A percentile compares a stretch with the other conserved stretches of the same genome.
Conservation (phyloP, 2,329 filamentous ascomycete species). For the Ophiostoma pallidulum region DNA sequence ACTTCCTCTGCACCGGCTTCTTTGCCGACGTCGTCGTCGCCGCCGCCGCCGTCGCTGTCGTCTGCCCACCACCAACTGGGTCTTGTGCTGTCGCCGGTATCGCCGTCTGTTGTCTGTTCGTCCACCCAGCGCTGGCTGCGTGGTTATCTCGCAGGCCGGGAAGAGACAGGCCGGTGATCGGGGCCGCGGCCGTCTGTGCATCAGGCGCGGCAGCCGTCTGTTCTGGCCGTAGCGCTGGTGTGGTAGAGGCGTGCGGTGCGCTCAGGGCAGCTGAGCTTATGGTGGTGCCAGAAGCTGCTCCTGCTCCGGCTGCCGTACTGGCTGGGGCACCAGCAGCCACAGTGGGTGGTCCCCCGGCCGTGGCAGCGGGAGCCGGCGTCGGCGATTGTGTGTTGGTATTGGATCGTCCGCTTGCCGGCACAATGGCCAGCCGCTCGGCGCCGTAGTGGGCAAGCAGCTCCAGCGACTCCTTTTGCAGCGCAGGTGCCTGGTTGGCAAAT, state of each 20-base stretch:
- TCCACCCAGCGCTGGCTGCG: too few species aligned
- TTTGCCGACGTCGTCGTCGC: not conserved
- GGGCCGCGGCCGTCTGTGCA: too few species aligned
- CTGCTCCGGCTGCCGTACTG: not conserved
- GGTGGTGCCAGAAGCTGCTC: not conserved
- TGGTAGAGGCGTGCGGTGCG: too few species aligned
- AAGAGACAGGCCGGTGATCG: too few species aligned
- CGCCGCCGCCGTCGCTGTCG: not conserved
- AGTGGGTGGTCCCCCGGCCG: not conserved
- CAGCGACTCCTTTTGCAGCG: constrained; percentile 45
- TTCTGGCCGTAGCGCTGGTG: too few species aligned
- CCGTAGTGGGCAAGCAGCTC: constrained; percentile 48
- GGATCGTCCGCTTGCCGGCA: constrained; percentile 38
- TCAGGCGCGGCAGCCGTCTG: too few species aligned
- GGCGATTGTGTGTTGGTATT: constrained; percentile 21
- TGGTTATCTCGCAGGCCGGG: too few species aligned
- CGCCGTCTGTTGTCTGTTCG: not conserved
- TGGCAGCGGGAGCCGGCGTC: constrained; percentile 17
- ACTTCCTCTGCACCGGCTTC: not conserved
- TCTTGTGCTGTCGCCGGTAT: not conserved
- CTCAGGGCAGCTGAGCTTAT: too few species aligned
- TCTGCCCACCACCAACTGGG: not conserved
- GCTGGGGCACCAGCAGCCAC: too few species aligned
- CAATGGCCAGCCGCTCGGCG: constrained; percentile 46
- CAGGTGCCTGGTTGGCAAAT: constrained; percentile 49